Conservation (phyloP, 257 asterid species). For the Orobanche coerulescens region DNA sequence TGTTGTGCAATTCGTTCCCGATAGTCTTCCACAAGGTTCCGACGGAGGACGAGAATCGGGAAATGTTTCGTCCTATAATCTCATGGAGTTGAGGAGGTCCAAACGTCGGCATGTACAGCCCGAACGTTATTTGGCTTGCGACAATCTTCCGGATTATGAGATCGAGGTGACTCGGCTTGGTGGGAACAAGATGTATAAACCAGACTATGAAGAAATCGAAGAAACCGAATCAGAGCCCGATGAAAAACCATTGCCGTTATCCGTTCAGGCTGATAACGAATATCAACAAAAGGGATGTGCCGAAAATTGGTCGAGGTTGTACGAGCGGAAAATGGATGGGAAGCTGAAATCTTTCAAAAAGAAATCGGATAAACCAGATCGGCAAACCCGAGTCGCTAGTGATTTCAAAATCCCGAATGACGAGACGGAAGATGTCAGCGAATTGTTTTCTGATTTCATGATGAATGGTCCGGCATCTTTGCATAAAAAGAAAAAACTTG, state of each 20-base stretch:
- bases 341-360: neutral
- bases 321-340: constrained; percentile 7
- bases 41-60: constrained; percentile 29
- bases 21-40: constrained; percentile 19
- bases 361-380: neutral
- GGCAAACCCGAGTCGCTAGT: neutral
- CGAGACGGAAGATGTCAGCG: constrained; percentile 25
- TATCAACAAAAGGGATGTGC: constrained; percentile 23
- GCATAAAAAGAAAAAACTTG: constrained; percentile 33
- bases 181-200: constrained; percentile 39
- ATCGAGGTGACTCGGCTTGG: constrained; percentile 60
- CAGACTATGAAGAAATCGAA: constrained; percentile 31
- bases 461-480: constrained; percentile 43
- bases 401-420: neutral
- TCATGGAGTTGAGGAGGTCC: constrained; percentile 58
- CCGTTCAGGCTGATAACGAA: constrained; percentile 70
- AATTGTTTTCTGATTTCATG: constrained; percentile 45
- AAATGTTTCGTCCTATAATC: constrained; percentile 31
- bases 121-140: constrained; percentile 68
- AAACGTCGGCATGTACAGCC: constrained; percentile 69
- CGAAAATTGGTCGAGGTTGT: constrained; percentile 11
- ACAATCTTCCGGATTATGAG: constrained; percentile 54
- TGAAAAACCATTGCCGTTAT: constrained; percentile 42
- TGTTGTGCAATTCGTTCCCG: constrained; percentile 29
- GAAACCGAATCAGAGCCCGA: constrained; percentile 29